These are phyloP conservation scores for Reticulascus tulasneorum DNA, from an alignment of 2,329 filamentous ascomycete species.

Conservation along the genomic window DNA sequence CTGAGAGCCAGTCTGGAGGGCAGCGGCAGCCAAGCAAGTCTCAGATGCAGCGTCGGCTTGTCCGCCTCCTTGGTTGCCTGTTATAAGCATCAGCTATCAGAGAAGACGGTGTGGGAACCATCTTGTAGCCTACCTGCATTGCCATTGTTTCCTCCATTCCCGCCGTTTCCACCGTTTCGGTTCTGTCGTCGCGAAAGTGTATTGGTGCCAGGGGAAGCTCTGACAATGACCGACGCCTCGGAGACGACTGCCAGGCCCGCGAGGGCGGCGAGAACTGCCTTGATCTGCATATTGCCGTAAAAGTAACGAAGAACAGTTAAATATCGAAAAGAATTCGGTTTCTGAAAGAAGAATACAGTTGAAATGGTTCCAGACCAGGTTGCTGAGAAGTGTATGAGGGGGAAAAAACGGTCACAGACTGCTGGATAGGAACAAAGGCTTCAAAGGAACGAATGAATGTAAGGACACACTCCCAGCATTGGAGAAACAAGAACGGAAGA, in stretches of 20 bases:
- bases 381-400: slow-evolving; percentile 27
- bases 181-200: slow-evolving; percentile 39
- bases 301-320: background rate
- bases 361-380: slow-evolving; percentile 48
- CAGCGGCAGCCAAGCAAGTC: slow-evolving; percentile 35
- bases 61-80: too few species aligned
- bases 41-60: slow-evolving; percentile 16
- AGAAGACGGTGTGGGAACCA: too few species aligned
- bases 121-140: too few species aligned
- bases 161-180: slow-evolving; percentile 13
- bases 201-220: slow-evolving; percentile 30
- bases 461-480: slow-evolving; percentile 48
- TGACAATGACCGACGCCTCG: slow-evolving; percentile 40
- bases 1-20: too few species aligned
- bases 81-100: too few species aligned
- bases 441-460: slow-evolving; percentile 43
- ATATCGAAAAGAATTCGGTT: slow-evolving; percentile 11
- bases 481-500: slow-evolving; percentile 34
- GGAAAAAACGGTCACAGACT: slow-evolving; percentile 44
- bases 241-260: slow-evolving; percentile 40
- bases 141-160: slow-evolving; percentile 8
- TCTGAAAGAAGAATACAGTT: slow-evolving; percentile 13
- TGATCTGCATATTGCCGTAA: slow-evolving; percentile 46
- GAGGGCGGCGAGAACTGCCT: slow-evolving; percentile 41
- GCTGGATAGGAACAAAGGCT: slow-evolving; percentile 26